Conservation (phyloP, 495 filamentous ascomycete species). For the Talaromyces wortmannii region DNA sequence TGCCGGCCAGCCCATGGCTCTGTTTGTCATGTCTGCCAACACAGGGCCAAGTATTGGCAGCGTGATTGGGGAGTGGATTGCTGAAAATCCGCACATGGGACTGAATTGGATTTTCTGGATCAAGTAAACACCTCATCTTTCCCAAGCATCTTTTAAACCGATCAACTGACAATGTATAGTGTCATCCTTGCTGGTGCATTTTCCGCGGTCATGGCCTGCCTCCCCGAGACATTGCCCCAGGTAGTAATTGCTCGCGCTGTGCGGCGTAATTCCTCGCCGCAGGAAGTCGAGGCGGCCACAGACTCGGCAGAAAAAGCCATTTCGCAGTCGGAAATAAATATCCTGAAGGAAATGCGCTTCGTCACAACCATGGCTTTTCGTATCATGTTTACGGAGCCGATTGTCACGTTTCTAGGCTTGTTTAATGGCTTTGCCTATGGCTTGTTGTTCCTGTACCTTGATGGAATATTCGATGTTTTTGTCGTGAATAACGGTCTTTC, state of each 20-base stretch:
- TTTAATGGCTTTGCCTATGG: conserved; percentile 31
- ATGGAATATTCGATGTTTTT: conserved; percentile 31
- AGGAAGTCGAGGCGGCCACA: conserved; percentile 6
- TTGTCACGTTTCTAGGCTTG: conserved; percentile 23
- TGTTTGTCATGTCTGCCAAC: conserved; percentile 28
- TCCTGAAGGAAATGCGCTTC: conserved; percentile 25
- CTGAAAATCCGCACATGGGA: conserved; percentile 18
- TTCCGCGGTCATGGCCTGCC: conserved; percentile 18
- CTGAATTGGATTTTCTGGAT: conserved; percentile 30
- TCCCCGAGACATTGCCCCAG: conserved; percentile 27
- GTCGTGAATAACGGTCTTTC: conserved; percentile 26
- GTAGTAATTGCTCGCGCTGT: conserved; percentile 21
- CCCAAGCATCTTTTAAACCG: not conserved
- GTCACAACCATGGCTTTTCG: conserved; percentile 28
- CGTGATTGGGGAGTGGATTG: conserved; percentile 24
- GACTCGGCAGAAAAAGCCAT: conserved; percentile 9
- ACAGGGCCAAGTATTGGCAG: conserved; percentile 25
- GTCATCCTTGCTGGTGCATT: conserved; percentile 22
- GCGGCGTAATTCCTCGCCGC: not conserved
- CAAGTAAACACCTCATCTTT: conserved; percentile 6
- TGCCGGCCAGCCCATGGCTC: conserved; percentile 27
- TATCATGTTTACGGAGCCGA: conserved; percentile 29
- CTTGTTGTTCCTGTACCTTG: conserved; percentile 24
- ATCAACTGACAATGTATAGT: not conserved
- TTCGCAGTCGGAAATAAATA: conserved; percentile 15